These are phyloP conservation scores for Amoebophrya sp. DNA, from an alignment of 169 alveolate genomes.

Conservation along the genomic window DNA sequence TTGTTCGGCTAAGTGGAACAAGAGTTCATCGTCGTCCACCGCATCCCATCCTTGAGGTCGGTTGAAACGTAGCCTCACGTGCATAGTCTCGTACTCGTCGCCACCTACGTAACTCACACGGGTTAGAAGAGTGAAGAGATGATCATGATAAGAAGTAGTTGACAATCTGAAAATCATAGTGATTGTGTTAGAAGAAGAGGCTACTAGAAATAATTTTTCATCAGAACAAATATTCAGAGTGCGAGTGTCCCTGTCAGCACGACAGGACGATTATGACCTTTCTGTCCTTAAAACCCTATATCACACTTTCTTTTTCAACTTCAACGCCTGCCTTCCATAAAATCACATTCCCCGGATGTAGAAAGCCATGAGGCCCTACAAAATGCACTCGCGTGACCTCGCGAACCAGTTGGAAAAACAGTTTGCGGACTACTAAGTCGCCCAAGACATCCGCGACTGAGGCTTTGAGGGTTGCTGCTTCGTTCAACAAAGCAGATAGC, in stretches of 20 bases:
- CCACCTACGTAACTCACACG: background rate
- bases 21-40: background rate
- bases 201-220: no score
- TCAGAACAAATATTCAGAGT: no score
- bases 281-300: no score
- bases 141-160: no score
- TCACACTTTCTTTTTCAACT: no score
- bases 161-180: no score
- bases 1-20: no score
- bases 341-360: background rate
- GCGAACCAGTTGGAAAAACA: slow-evolving; percentile 1
- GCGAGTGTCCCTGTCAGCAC: no score
- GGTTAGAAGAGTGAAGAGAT: no score
- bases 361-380: background rate
- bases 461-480: background rate
- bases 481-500: background rate
- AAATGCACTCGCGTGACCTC: background rate
- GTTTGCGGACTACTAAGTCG: background rate
- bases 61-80: background rate
- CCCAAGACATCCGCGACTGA: background rate
- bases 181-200: no score
- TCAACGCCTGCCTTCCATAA: no score
- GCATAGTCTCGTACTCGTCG: background rate
- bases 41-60: background rate
- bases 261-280: no score